phyloP scores from a whole-genome alignment of 371 early-diverging fungal genomes.

The Apophysomyces ossiformis region DNA sequence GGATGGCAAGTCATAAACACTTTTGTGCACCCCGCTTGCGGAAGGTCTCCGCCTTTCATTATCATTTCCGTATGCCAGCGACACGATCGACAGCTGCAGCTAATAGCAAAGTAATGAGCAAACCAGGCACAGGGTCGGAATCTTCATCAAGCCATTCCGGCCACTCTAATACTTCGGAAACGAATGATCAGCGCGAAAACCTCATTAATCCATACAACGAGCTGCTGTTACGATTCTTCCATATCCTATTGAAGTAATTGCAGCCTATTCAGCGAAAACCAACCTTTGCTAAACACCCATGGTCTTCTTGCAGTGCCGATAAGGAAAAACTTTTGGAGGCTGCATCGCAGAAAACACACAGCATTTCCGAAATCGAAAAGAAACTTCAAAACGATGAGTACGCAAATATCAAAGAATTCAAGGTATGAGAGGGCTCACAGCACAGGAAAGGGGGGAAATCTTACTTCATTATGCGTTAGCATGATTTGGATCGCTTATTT shows the following conservation, averaged over 20 bases:
- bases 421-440: conserved; percentile 7
- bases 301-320: background rate
- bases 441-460: background rate
- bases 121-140: background rate
- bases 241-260: background rate
- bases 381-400: conserved; percentile 12
- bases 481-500: conserved; percentile 18
- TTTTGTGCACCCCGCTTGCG: background rate
- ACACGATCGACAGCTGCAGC: conserved; percentile 8
- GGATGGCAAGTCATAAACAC: too few species aligned
- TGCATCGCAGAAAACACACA: background rate
- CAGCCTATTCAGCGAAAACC: background rate
- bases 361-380: conserved; percentile 5
- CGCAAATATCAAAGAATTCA: conserved; percentile 14
- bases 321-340: background rate
- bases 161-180: background rate
- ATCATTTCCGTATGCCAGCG: background rate
- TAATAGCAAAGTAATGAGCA: background rate
- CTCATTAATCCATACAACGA: background rate
- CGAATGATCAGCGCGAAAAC: background rate
- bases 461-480: background rate
- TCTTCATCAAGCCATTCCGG: background rate
- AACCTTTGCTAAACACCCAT: background rate
- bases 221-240: background rate
- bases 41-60: background rate